phyloP scores from a whole-genome alignment of 768 basidiomycete species.

The Clathrus columnatus region DNA sequence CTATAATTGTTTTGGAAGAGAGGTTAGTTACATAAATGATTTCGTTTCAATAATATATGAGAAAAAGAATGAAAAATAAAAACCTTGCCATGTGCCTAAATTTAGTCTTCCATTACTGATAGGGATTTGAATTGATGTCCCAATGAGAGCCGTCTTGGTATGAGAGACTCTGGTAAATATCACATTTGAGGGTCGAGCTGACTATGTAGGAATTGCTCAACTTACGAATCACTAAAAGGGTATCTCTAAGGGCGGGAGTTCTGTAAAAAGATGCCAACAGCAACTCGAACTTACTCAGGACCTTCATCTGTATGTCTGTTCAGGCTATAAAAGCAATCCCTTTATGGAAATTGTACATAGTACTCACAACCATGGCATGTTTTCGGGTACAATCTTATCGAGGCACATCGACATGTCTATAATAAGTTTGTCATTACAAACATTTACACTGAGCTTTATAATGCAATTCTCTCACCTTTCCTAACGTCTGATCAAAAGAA shows the following conservation, averaged over 20 bases:
- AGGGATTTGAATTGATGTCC: slow-evolving; percentile 74
- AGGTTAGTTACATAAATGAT: too few relatives aligned
- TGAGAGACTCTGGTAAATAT: slow-evolving; percentile 61
- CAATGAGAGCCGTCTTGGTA: slow-evolving; percentile 81
- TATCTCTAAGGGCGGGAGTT: slow-evolving; percentile 7
- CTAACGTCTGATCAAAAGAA: slow-evolving; percentile 16
- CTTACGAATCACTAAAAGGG: slow-evolving; percentile 63
- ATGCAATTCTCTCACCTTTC: too few relatives aligned
- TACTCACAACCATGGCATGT: slow-evolving; percentile 47
- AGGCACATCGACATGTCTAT: slow-evolving; percentile 93
- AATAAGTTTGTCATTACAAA: background rate
- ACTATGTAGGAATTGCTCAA: slow-evolving; percentile 9
- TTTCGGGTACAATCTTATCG: slow-evolving; percentile 82
- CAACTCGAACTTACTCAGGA: slow-evolving; percentile 56
- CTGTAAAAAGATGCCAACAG: background rate
- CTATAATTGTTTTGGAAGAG: slow-evolving; percentile 25
- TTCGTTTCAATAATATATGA: too few relatives aligned
- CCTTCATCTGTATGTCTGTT: slow-evolving; percentile 81
- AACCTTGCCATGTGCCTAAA: slow-evolving; percentile 91
- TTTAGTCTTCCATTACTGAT: slow-evolving; percentile 72
- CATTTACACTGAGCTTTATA: background rate
- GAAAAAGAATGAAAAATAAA: slow-evolving; percentile 9
- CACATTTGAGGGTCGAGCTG: background rate
- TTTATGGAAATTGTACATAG: background rate
- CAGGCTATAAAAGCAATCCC: background rate